phyloP scores from a whole-genome alignment of 2,329 filamentous ascomycete species.

The Diplodia mutila region DNA sequence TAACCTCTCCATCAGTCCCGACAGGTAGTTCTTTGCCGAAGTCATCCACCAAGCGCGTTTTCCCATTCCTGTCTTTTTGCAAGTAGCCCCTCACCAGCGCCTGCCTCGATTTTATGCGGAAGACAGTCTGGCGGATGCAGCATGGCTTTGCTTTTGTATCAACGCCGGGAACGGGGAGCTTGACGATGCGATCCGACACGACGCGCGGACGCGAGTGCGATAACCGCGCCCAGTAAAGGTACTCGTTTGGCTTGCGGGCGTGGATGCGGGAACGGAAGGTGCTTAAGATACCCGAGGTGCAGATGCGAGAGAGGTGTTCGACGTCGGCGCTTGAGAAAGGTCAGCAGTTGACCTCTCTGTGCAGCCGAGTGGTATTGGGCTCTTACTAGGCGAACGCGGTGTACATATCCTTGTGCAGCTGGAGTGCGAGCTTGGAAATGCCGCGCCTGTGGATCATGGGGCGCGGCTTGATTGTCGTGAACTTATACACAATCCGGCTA shows the following conservation, averaged over 20 bases:
- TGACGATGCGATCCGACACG: constrained; percentile 58
- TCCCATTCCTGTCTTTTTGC: constrained; percentile 42
- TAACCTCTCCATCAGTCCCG: constrained; percentile 24
- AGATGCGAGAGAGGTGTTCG: constrained; percentile 44
- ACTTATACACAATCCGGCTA: constrained; percentile 29
- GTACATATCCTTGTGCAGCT: constrained; percentile 65
- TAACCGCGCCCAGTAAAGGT: constrained; percentile 49
- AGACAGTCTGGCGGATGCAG: constrained; percentile 62
- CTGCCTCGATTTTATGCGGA: constrained; percentile 63
- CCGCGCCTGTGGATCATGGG: constrained; percentile 43
- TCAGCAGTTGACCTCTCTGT: not conserved
- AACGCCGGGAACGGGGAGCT: constrained; percentile 47
- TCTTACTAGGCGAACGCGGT: constrained; percentile 58
- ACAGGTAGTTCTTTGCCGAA: constrained; percentile 14
- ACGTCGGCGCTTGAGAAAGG: constrained; percentile 2
- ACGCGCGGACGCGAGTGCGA: constrained; percentile 51
- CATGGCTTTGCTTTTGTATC: constrained; percentile 33
- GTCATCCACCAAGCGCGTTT: constrained; percentile 34
- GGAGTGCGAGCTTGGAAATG: constrained; percentile 59
- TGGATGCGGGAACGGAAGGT: constrained; percentile 60
- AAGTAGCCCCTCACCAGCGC: constrained; percentile 28
- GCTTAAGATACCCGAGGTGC: constrained; percentile 56
- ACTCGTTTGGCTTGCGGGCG: constrained; percentile 52
- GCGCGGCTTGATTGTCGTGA: constrained; percentile 28
- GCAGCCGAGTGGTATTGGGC: not conserved